A percentile compares a stretch with the other conserved stretches of the same genome.
phyloP scores from a whole-genome alignment of 345 rosid genomes.

The Arabidopsis arenosa region DNA sequence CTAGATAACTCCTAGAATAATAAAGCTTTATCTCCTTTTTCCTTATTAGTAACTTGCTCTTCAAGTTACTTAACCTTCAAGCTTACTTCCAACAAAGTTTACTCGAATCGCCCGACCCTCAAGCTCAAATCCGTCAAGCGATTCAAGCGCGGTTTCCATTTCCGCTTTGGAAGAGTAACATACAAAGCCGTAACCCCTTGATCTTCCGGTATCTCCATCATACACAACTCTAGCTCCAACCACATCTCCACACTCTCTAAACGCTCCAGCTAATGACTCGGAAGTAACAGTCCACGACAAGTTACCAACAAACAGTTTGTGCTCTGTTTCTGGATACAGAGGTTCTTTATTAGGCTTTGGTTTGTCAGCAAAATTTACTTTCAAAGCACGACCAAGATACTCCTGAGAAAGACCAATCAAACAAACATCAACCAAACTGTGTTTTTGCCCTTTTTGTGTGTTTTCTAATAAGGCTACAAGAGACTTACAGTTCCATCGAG shows the following conservation, averaged over 20 bases:
- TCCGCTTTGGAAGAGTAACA: slow-evolving; percentile 64
- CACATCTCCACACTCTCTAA: slow-evolving; percentile 73
- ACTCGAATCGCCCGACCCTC: slow-evolving; percentile 80
- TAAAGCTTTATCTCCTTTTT: no score
- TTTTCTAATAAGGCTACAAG: background rate
- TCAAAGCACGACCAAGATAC: slow-evolving; percentile 65
- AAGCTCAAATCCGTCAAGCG: slow-evolving; percentile 75
- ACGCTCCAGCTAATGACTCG: slow-evolving; percentile 69
- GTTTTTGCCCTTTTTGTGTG: background rate
- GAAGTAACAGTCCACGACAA: slow-evolving; percentile 86
- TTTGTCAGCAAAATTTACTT: slow-evolving; percentile 81
- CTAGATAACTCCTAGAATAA: no score
- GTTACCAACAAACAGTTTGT: slow-evolving; percentile 85
- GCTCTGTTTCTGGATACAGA: slow-evolving; percentile 80
- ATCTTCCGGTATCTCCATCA: slow-evolving; percentile 87
- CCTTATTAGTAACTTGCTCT: no score
- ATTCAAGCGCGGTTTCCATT: slow-evolving; percentile 80
- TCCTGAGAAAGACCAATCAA: slow-evolving; percentile 50
- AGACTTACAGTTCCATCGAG: slow-evolving; percentile 88
- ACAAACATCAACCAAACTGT: slow-evolving; percentile 2
- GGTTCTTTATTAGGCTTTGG: slow-evolving; percentile 67
- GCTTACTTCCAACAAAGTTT: slow-evolving; percentile 29
- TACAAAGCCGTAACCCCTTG: slow-evolving; percentile 85
- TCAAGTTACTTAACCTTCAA: no score
- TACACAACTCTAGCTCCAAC: slow-evolving; percentile 86